Base-by-base conservation (phyloP, 2,329 filamentous ascomycete genomes). In the Epichloe baconii region DNA sequence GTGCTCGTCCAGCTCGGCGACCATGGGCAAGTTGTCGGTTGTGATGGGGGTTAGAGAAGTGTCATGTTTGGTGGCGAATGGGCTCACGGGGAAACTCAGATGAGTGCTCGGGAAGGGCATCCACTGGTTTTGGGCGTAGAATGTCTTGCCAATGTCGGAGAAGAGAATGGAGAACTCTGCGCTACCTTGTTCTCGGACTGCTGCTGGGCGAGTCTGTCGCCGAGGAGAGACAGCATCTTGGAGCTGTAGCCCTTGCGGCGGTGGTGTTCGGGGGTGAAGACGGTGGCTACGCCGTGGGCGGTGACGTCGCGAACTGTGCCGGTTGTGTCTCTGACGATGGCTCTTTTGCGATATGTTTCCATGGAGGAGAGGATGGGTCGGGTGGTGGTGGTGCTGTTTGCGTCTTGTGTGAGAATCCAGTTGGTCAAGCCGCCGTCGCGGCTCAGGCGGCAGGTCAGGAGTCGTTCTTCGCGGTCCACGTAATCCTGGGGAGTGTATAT, bases 71-170 rank as follows among this genome's bases (percentile, higher is more conserved):
- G 69, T 53, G 44, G 64, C 59, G 21, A 52, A 52, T 10, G 57
- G 47, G 15, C 36, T 42, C 17, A 61, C 60, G 3, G 64, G 68
- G 51, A 94, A 77, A 35, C 77, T 73, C 43, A 94, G 73, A 64
- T 95, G 89, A 1, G 77, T 73, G 53, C 86, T 91, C 19, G 78
- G 73, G 59, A 85, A 90, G 0, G 82, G 75, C 47, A 80, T 75
- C 90, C 90, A 96, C 44, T 88, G 88, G 56, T 80, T 75, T 35
- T 73, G 74, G 3, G 84, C 78, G 68, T 96, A 96, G 67, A 89
- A 96, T 40, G 72, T 71, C 71, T 88, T 85, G 19, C 90, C 88
- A 56, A 94, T 89, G 60, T 94, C 88, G 8, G 88, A 95, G 67
- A 83, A 95, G 8, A 96, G 73, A 7, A 94, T 78, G 0, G 86